phyloP scores from a whole-genome alignment of 163 green algal genomes.

The Scenedesmus sp. region DNA sequence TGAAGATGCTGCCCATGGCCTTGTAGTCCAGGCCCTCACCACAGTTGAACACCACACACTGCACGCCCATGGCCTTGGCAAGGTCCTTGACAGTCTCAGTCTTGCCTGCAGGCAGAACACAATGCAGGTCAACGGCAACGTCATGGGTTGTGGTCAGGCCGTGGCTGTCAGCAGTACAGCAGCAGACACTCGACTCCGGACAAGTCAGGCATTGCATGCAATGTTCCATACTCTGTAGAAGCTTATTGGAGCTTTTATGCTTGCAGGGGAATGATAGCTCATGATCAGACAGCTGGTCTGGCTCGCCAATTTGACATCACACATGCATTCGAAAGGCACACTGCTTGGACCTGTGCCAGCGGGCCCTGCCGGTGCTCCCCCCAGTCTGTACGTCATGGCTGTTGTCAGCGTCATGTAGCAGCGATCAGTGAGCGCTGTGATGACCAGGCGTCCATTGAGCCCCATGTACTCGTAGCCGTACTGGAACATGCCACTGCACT shows the following conservation, averaged over 20 bases:
- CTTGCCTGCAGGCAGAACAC: conserved; percentile 70
- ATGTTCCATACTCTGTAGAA: too few species aligned
- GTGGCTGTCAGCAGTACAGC: neutral
- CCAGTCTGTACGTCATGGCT: conserved; percentile 88
- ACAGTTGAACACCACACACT: conserved; percentile 96
- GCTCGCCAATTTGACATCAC: neutral
- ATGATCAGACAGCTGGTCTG: neutral
- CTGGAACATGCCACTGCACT: conserved; percentile 85
- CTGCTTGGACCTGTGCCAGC: conserved; percentile 74
- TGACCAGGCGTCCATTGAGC: conserved; percentile 87
- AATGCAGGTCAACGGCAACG: neutral
- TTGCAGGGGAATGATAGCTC: too few species aligned
- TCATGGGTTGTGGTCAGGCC: too few species aligned
- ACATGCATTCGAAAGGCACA: neutral
- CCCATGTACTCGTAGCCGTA: conserved; percentile 92
- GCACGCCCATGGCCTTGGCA: conserved; percentile 89
- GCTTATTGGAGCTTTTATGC: too few species aligned
- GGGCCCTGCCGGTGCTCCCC: conserved; percentile 89
- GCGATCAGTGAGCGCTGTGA: conserved; percentile 92
- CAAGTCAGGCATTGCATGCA: neutral
- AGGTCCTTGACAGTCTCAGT: conserved; percentile 94
- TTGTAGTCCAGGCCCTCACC: conserved; percentile 94
- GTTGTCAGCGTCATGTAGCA: conserved; percentile 95
- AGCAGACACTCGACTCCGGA: neutral
- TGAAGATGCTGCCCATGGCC: conserved; percentile 92